Base-by-base conservation (phyloP, 495 filamentous ascomycete species). In the Daldinia loculata region DNA sequence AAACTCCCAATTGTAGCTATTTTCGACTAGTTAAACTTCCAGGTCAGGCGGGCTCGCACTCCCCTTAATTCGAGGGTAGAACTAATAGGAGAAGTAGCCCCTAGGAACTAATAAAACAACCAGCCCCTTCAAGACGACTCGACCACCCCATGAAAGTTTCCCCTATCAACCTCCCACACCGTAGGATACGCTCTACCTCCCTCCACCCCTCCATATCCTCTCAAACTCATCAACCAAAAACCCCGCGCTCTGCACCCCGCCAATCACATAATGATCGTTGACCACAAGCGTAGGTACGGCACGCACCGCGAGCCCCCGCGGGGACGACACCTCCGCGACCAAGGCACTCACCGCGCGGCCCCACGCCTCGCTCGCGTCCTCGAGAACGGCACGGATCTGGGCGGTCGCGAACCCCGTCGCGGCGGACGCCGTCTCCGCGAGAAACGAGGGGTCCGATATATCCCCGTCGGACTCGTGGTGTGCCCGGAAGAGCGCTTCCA, bases 221-320 rank as follows among this genome's bases (percentile, higher is more conserved):
- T 84, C 84, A 72, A 87, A 84, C 57, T 85, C 59, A 3, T 69
- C 67, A 48, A 81, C 51, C 59, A 83, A 82, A 0, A 83, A 80
- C 9, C 62, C 75, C 29, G 67, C 60, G 74, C 88, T 86, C 81
- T 93, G 89, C 48, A 88, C 89, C 4, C 92, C 91, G 27, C 89
- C 88, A 60, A 94, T 82, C 51, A 86, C 83, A 77, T 88, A 92
- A 74, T 84, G 84, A 0, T 84, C 87, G 71, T 93, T 89, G 19
- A 94, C 79, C 15, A 87, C 87, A 69, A 91, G 92, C 72, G 92
- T 90, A 14, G 93, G 94, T 71, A 96, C 93, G 0, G 91, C 93
- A 51, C 78, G 84, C 38, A 96, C 87, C 43, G 84, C 81, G 36
- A 85, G 80, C 58, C 74, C 72, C 26, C 72, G 75, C 75, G 82